Evolutionary conservation across 257 asterid species (phyloP).

Genomic region (Nicotiana benthamiana): DNA sequence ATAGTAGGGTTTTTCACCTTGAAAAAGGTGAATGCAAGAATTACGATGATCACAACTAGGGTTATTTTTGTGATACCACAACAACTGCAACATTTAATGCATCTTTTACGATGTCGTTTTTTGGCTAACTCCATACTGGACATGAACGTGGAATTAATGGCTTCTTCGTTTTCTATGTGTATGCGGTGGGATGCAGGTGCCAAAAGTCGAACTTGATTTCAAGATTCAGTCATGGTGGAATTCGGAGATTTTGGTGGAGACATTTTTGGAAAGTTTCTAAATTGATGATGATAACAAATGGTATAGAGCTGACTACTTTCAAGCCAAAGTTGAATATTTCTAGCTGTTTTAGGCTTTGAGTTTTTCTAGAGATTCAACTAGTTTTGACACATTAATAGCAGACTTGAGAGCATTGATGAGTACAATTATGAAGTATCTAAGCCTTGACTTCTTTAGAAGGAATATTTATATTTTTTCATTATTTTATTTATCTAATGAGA

Average conservation of each 20-base stretch:
- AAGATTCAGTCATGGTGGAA: not conserved
- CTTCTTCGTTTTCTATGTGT: not conserved
- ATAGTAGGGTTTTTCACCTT: conserved; percentile 17
- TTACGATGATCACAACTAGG: not conserved
- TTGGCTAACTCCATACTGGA: not conserved
- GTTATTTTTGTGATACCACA: conserved; percentile 7
- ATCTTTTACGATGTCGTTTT: conserved; percentile 12
- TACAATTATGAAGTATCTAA: not conserved
- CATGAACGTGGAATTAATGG: not conserved
- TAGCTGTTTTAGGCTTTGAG: not conserved
- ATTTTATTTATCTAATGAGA: not conserved
- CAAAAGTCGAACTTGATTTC: not conserved
- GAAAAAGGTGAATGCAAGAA: conserved; percentile 23
- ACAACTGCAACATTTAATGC: conserved; percentile 30
- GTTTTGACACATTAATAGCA: not conserved
- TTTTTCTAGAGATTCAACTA: not conserved
- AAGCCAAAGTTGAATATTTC: not conserved
- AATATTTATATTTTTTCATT: not conserved
- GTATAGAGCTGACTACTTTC: not conserved
- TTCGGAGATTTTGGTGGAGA: not conserved
- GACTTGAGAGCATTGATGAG: not conserved
- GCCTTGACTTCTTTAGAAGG: not conserved
- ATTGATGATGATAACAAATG: not conserved
- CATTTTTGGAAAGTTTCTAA: not conserved
- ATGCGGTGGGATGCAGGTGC: not conserved